phyloP scores from a whole-genome alignment of 352 stramenopile genomes.

The Globisporangium perplexum region DNA sequence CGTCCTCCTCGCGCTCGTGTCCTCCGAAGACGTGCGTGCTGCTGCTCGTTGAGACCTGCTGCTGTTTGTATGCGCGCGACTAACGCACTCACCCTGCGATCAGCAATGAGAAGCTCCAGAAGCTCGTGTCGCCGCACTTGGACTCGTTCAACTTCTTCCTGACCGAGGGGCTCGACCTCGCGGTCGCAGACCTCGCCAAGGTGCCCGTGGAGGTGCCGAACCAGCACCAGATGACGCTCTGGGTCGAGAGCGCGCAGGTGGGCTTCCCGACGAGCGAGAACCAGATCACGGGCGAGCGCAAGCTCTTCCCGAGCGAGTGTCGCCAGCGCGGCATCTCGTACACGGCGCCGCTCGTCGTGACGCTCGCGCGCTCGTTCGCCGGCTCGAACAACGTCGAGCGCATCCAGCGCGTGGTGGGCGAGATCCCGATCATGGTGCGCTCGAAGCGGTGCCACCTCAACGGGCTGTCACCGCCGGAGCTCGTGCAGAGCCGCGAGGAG shows the following conservation, averaged over 20 bases:
- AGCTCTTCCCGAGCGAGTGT: conserved; percentile 92
- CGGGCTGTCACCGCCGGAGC: conserved; percentile 74
- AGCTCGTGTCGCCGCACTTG: conserved; percentile 95
- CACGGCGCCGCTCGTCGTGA: conserved; percentile 92
- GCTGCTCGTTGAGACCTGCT: not conserved
- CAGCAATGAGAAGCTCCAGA: conserved; percentile 79
- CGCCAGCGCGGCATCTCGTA: conserved; percentile 96
- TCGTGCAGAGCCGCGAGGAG: conserved; percentile 90
- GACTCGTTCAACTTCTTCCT: conserved; percentile 99
- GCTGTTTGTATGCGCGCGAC: not conserved
- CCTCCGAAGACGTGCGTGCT: conserved; percentile 53
- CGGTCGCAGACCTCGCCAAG: conserved; percentile 89
- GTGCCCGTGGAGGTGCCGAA: conserved; percentile 90
- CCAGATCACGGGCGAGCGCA: conserved; percentile 78
- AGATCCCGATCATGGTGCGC: conserved; percentile 98
- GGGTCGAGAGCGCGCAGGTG: conserved; percentile 95
- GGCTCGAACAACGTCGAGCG: conserved; percentile 80
- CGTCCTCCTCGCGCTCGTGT: conserved; percentile 64
- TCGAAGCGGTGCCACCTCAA: conserved; percentile 95
- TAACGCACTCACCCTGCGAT: not conserved
- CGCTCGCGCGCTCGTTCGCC: conserved; percentile 79
- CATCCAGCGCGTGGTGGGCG: conserved; percentile 86
- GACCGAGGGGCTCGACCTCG: conserved; percentile 90
- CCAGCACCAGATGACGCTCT: conserved; percentile 72
- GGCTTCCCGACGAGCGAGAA: conserved; percentile 84